These are phyloP conservation scores for Hibiscus mutabilis DNA, from an alignment of 345 rosid species.

Conservation along the genomic window DNA sequence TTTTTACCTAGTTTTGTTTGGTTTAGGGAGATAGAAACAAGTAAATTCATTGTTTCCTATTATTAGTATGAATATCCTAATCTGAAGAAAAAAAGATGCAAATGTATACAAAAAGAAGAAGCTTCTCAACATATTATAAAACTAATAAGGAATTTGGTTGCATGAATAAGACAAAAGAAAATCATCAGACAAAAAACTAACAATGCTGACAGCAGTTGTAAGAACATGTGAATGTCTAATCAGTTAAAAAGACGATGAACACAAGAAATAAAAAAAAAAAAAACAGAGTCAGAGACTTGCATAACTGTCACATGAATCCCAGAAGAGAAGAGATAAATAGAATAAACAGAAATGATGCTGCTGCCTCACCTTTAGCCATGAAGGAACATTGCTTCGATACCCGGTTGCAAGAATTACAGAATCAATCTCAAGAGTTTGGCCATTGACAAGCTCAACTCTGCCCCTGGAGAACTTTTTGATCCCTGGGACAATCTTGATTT, in stretches of 20 bases:
- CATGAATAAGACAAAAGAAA: slow-evolving; percentile 16
- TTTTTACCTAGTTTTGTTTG: background rate
- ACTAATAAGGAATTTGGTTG: background rate
- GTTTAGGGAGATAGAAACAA: background rate
- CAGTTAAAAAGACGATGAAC: background rate
- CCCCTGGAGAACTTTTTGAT: slow-evolving; percentile 47
- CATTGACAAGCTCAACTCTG: slow-evolving; percentile 60
- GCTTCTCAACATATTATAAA: slow-evolving; percentile 6
- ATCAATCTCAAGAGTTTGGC: slow-evolving; percentile 51
- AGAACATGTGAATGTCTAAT: slow-evolving; percentile 12
- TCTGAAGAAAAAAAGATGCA: background rate
- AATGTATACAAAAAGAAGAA: background rate
- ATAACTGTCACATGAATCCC: slow-evolving; percentile 22
- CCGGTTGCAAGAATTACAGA: slow-evolving; percentile 84
- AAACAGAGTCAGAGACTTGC: slow-evolving; percentile 10
- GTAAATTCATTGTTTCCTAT: slow-evolving; percentile 1
- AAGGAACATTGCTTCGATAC: slow-evolving; percentile 88
- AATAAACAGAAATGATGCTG: too few species aligned
- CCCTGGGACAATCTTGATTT: slow-evolving; percentile 65
- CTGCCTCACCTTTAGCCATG: slow-evolving; percentile 67
- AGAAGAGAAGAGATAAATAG: background rate
- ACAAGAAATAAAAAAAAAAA: background rate
- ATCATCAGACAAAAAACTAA: slow-evolving; percentile 12
- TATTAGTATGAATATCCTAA: background rate
- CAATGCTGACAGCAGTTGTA: slow-evolving; percentile 10